phyloP scores from a whole-genome alignment of 176 grass and related monocot species.

The Carex littledalei region DNA sequence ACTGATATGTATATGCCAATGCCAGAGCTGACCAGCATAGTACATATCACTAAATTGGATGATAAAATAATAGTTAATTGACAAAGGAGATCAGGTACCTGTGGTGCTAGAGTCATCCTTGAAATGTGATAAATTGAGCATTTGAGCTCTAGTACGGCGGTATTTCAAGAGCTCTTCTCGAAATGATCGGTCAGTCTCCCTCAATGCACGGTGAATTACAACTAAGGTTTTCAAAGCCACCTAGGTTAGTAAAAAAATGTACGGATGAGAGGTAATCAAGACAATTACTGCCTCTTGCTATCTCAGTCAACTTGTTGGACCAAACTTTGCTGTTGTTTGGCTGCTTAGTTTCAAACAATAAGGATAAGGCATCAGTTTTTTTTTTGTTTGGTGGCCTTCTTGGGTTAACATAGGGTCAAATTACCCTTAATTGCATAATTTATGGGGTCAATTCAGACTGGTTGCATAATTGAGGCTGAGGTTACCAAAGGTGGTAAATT shows the following conservation, averaged over 20 bases:
- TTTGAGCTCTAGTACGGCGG: conserved; percentile 52
- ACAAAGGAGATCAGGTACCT: conserved; percentile 30
- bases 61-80: background rate
- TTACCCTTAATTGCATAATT: background rate
- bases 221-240: conserved; percentile 86
- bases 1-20: background rate
- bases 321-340: background rate
- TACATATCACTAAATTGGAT: background rate
- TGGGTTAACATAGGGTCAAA: background rate
- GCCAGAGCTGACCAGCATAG: background rate
- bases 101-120: conserved; percentile 91
- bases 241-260: conserved; percentile 17
- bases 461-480: background rate
- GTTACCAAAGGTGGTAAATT: background rate
- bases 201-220: conserved; percentile 82
- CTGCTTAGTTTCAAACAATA: background rate
- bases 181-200: conserved; percentile 69
- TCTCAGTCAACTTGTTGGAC: background rate
- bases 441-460: background rate
- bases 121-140: conserved; percentile 75
- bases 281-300: background rate
- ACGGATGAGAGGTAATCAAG: background rate
- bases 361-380: background rate
- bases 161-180: conserved; percentile 88
- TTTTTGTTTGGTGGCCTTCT: background rate